Percentiles rank a stretch among this genome's conserved stretches.
These are phyloP conservation scores for Candida freyschussii DNA, from an alignment of 1,139 yeast genomes.

Conservation along the genomic window DNA sequence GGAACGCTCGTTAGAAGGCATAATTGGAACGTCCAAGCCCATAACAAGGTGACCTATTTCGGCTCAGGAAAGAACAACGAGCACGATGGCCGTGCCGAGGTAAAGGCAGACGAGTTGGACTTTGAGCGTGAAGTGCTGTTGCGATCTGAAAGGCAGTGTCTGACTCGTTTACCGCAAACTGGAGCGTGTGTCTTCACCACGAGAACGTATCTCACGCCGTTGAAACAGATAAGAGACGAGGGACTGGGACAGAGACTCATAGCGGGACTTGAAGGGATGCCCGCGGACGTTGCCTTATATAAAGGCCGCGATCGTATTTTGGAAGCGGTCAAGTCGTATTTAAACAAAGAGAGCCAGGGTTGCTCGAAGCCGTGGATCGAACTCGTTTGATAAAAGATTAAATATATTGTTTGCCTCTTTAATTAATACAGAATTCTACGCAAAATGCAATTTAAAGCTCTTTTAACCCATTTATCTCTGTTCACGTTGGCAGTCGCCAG, in stretches of 20 bases:
- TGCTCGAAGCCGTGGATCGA: slow-evolving; percentile 11
- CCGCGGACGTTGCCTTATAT: slow-evolving; percentile 52
- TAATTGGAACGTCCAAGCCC: slow-evolving; percentile 71
- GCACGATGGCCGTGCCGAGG: not conserved
- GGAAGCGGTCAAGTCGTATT: slow-evolving; percentile 47
- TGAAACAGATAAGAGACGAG: slow-evolving; percentile 47
- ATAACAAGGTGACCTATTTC: slow-evolving; percentile 43
- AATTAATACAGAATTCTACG: too few relatives aligned
- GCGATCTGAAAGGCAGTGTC: slow-evolving; percentile 64
- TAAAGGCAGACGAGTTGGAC: slow-evolving; percentile 29
- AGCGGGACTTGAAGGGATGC: slow-evolving; percentile 54
- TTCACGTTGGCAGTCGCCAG: slow-evolving; percentile 5
- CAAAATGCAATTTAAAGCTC: not conserved
- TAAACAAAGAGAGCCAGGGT: slow-evolving; percentile 29
- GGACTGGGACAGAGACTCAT: slow-evolving; percentile 44
- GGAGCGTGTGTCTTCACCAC: slow-evolving; percentile 58
- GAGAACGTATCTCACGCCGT: slow-evolving; percentile 63
- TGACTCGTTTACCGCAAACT: slow-evolving; percentile 57
- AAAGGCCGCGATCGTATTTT: slow-evolving; percentile 62
- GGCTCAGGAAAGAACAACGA: slow-evolving; percentile 44
- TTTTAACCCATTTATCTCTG: not conserved
- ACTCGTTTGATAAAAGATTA: too few relatives aligned
- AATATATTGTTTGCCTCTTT: too few relatives aligned
- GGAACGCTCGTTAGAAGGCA: slow-evolving; percentile 65
- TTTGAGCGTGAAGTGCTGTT: slow-evolving; percentile 48